phyloP scores from a whole-genome alignment of 225 moss, liverwort and hornwort genomes.

The Physcomitrium patens region DNA sequence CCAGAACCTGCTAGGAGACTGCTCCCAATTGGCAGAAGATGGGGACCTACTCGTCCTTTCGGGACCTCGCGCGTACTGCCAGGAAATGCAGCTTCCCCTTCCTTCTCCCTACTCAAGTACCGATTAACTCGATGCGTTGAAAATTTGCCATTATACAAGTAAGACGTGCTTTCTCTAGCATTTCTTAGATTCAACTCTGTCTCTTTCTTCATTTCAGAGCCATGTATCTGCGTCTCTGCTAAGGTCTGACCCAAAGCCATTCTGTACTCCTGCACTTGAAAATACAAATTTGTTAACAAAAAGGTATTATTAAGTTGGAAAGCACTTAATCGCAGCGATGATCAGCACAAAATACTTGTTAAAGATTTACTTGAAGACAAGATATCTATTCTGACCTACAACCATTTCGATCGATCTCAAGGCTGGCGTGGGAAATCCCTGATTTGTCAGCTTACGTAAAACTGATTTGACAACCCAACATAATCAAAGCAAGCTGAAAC shows the following conservation, averaged over 20 bases:
- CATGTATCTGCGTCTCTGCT: constrained; percentile 75
- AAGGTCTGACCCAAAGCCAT: constrained; percentile 81
- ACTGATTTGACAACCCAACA: constrained; percentile 1
- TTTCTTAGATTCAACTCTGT: constrained; percentile 72
- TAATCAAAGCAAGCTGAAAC: constrained; percentile 11
- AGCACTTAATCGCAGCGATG: not conserved
- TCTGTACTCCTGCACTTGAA: constrained; percentile 84
- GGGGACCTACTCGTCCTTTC: constrained; percentile 64
- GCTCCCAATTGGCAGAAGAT: constrained; percentile 63
- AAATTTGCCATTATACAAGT: constrained; percentile 75
- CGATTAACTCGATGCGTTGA: constrained; percentile 86
- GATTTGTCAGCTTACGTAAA: not conserved
- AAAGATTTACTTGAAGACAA: not conserved
- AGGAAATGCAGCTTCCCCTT: constrained; percentile 82
- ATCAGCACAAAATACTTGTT: constrained; percentile 13
- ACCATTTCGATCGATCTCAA: not conserved
- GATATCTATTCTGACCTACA: constrained; percentile 1
- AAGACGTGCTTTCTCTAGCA: constrained; percentile 65
- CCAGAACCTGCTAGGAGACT: constrained; percentile 59
- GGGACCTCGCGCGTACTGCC: constrained; percentile 71
- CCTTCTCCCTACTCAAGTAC: constrained; percentile 86
- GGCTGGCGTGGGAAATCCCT: not conserved
- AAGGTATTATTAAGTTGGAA: not conserved
- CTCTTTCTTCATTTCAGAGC: constrained; percentile 82
- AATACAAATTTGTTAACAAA: constrained; percentile 14